These are phyloP conservation scores for Acarospora socialis DNA, from an alignment of 2,329 filamentous ascomycete genomes.

Conservation along the genomic window DNA sequence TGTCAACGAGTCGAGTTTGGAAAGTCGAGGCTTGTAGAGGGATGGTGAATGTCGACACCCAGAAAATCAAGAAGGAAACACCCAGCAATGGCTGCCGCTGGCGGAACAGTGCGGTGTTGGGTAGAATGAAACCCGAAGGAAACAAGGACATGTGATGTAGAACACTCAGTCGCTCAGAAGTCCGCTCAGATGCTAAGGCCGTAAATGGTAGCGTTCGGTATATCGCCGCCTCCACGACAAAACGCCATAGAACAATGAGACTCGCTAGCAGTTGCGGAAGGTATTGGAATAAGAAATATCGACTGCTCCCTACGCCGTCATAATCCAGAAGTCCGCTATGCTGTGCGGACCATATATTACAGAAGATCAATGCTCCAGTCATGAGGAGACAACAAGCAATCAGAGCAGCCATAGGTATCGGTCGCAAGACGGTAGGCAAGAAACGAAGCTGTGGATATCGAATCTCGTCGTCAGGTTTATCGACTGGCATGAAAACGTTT, in stretches of 20 bases:
- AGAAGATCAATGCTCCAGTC: slow-evolving; percentile 57
- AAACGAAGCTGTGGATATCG: slow-evolving; percentile 47
- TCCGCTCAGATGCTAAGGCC: slow-evolving; percentile 54
- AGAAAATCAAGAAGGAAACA: slow-evolving; percentile 52
- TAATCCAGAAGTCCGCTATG: slow-evolving; percentile 56
- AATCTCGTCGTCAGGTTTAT: slow-evolving; percentile 28
- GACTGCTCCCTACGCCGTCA: slow-evolving; percentile 50
- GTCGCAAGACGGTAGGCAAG: slow-evolving; percentile 56
- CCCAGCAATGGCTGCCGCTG: slow-evolving; percentile 55
- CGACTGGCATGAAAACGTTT: slow-evolving; percentile 35
- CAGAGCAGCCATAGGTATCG: slow-evolving; percentile 46
- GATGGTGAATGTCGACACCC: slow-evolving; percentile 65
- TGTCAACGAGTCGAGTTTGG: slow-evolving; percentile 47
- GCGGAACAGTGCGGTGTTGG: slow-evolving; percentile 52
- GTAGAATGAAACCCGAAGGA: slow-evolving; percentile 52
- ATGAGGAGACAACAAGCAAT: slow-evolving; percentile 52
- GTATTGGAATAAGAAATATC: slow-evolving; percentile 78
- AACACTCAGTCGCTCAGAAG: slow-evolving; percentile 45
- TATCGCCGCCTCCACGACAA: slow-evolving; percentile 60
- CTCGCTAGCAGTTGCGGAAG: slow-evolving; percentile 65
- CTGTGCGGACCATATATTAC: slow-evolving; percentile 50
- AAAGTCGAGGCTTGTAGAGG: slow-evolving; percentile 71
- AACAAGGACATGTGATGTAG: slow-evolving; percentile 47
- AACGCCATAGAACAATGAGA: slow-evolving; percentile 59
- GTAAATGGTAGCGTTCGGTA: slow-evolving; percentile 65